Evolutionary conservation across 148 eudicot species (phyloP).

Genomic region (Nepenthes mirabilis): DNA sequence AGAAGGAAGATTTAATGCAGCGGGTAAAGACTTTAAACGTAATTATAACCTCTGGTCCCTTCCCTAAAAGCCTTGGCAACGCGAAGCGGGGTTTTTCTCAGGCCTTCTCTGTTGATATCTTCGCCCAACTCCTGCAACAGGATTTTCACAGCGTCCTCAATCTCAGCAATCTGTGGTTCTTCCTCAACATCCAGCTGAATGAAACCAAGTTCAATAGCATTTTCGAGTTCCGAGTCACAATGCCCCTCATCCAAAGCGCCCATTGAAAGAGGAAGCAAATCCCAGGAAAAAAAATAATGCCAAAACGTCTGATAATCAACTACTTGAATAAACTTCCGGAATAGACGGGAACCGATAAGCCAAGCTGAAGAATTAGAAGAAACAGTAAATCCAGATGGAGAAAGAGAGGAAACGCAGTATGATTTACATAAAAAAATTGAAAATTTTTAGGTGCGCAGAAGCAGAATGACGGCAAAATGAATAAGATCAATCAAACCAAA

Average conservation of each 20-base stretch:
- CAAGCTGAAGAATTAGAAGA: too few species aligned
- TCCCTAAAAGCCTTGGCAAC: conserved; percentile 85
- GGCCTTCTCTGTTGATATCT: conserved; percentile 79
- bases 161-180: conserved; percentile 32
- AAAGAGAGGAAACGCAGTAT: too few species aligned
- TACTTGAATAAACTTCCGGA: too few species aligned
- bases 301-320: neutral
- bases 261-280: conserved; percentile 30
- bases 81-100: conserved; percentile 71
- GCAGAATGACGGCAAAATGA: too few species aligned
- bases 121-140: conserved; percentile 80
- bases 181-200: conserved; percentile 26
- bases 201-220: conserved; percentile 26
- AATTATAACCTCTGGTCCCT: conserved; percentile 62
- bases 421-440: too few species aligned
- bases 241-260: conserved; percentile 82
- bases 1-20: neutral
- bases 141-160: conserved; percentile 74
- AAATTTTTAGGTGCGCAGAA: too few species aligned
- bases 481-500: too few species aligned
- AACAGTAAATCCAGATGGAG: too few species aligned
- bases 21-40: neutral
- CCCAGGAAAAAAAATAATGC: neutral
- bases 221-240: conserved; percentile 36
- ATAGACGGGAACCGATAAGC: too few species aligned